phyloP scores from a whole-genome alignment of 805 yeast genomes.

The Yamadazyma insecticola region DNA sequence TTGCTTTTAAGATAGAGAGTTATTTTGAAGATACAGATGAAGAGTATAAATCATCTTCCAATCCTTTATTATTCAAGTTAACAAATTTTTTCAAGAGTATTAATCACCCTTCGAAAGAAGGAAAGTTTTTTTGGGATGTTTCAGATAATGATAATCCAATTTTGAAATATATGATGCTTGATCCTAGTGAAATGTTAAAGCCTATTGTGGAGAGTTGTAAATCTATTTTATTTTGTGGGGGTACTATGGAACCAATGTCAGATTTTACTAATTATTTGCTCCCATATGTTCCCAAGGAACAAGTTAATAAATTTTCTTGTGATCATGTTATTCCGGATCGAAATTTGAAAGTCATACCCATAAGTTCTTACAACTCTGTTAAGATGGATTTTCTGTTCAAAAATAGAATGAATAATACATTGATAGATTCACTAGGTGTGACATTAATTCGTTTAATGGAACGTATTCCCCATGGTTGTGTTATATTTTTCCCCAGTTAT shows the following conservation, averaged over 20 bases:
- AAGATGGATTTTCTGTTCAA: constrained; percentile 66
- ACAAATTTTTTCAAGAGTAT: constrained; percentile 60
- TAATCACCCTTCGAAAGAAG: constrained; percentile 74
- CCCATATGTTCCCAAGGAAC: constrained; percentile 41
- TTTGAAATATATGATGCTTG: constrained; percentile 69
- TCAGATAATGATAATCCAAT: constrained; percentile 19
- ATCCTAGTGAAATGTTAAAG: constrained; percentile 68
- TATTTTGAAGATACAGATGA: constrained; percentile 42
- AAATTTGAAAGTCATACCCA: constrained; percentile 59
- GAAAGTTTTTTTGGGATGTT: constrained; percentile 65
- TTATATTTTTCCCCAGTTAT: constrained; percentile 83
- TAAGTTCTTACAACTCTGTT: constrained; percentile 20
- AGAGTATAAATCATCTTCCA: constrained; percentile 17
- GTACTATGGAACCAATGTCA: constrained; percentile 88
- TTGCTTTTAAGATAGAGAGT: constrained; percentile 78
- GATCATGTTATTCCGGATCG: constrained; percentile 77
- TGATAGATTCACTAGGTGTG: constrained; percentile 50
- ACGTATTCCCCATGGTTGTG: constrained; percentile 68
- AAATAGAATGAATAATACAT: constrained; percentile 42
- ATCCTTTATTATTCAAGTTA: constrained; percentile 63
- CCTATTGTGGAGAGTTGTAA: constrained; percentile 60
- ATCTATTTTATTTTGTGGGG: constrained; percentile 84
- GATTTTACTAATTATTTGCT: constrained; percentile 66
- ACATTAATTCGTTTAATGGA: constrained; percentile 38
- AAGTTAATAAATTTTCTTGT: constrained; percentile 60